A percentile compares a stretch with the other conserved stretches of the same genome.
Conservation (phyloP, 352 stramenopile species). For the Phytophthora nicotianae region DNA sequence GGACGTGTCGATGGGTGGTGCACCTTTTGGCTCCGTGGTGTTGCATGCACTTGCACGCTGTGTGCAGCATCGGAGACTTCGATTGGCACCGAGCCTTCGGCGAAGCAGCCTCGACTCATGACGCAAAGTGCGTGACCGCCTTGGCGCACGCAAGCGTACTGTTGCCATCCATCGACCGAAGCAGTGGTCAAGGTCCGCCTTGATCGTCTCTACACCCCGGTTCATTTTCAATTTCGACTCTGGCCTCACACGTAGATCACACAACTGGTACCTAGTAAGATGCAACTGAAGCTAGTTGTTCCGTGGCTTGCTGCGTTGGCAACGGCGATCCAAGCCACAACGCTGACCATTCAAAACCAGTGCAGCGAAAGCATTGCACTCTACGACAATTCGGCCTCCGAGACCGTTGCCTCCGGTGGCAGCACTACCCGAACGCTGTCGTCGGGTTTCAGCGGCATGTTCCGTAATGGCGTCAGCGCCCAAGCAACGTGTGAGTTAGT, state of each 20-base stretch:
- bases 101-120: conserved; percentile 4
- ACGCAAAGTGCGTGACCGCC: conserved; percentile 16
- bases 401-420: conserved; percentile 42
- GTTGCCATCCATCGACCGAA: conserved; percentile 9
- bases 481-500: conserved; percentile 42
- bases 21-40: not conserved
- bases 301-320: conserved; percentile 15
- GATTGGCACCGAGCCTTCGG: conserved; percentile 19
- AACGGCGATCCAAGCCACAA: conserved; percentile 23
- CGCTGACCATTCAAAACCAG: conserved; percentile 54
- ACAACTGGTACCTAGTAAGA: conserved; percentile 4
- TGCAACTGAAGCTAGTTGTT: conserved; percentile 19
- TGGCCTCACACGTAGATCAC: conserved; percentile 2
- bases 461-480: conserved; percentile 46
- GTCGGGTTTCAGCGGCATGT: conserved; percentile 54
- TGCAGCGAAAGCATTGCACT: conserved; percentile 47
- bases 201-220: not conserved
- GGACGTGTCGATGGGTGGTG: not conserved
- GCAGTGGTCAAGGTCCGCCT: not conserved
- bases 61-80: conserved; percentile 3
- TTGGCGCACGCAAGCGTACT: conserved; percentile 29
- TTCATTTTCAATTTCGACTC: conserved; percentile 27
- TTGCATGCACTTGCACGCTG: not conserved
- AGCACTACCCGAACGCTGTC: conserved; percentile 41
- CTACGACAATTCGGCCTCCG: conserved; percentile 58